Percentiles rank a stretch among this genome's conserved stretches.
Evolutionary conservation across 768 basidiomycete genomes (phyloP).

Genomic region (Russula olivacea): DNA sequence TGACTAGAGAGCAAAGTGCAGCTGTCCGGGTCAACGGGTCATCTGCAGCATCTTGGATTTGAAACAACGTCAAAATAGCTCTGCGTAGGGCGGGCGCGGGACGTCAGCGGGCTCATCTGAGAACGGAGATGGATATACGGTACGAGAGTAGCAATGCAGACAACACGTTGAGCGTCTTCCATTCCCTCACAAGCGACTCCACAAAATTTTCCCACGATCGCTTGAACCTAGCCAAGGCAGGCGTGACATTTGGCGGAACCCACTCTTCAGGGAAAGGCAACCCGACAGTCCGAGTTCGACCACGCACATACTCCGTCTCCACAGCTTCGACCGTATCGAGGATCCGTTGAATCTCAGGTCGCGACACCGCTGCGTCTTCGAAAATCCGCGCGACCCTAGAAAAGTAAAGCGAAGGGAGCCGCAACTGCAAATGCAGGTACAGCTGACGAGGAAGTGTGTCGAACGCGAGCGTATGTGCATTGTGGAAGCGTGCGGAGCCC

Average conservation of each 20-base stretch:
- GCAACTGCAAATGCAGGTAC: conserved; percentile 48
- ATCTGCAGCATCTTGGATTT: conserved; percentile 42
- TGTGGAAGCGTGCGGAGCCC: conserved; percentile 18
- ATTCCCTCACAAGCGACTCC: conserved; percentile 62
- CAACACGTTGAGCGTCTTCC: conserved; percentile 72
- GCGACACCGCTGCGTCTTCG: conserved; percentile 71
- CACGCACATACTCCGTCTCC: not conserved
- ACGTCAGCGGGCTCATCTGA: conserved; percentile 3
- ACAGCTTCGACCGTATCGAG: conserved; percentile 30
- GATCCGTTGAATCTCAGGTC: conserved; percentile 54
- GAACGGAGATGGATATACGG: not conserved
- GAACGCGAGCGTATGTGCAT: conserved; percentile 29
- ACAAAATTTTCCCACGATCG: conserved; percentile 66
- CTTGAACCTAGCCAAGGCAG: conserved; percentile 59
- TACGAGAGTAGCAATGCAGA: conserved; percentile 47
- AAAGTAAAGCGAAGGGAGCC: conserved; percentile 76
- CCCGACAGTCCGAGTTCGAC: not conserved
- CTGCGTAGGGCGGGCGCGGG: conserved; percentile 31
- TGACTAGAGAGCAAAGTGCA: conserved; percentile 59
- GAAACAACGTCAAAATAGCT: conserved; percentile 66
- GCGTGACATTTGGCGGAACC: conserved; percentile 47
- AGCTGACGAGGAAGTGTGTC: conserved; percentile 40
- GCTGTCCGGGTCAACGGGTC: conserved; percentile 60
- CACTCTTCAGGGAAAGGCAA: conserved; percentile 36
- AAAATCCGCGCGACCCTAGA: conserved; percentile 71